These are phyloP conservation scores for Saccharomyces hybrid DNA, from an alignment of 1,139 yeast species.

Conservation along the genomic window DNA sequence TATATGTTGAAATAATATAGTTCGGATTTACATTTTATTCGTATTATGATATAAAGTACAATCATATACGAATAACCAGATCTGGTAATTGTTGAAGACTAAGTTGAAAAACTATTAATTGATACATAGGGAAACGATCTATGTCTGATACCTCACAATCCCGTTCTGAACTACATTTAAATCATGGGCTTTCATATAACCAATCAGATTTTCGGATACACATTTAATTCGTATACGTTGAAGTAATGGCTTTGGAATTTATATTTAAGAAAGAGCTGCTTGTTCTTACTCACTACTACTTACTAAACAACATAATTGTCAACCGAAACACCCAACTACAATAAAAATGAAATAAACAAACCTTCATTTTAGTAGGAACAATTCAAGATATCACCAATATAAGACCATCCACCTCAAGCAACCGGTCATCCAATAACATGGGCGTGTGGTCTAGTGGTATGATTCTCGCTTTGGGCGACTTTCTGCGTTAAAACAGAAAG, in stretches of 20 bases:
- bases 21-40: background rate
- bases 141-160: too few relatives aligned
- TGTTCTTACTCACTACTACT: background rate
- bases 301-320: background rate
- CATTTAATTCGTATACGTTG: background rate
- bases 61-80: background rate
- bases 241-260: background rate
- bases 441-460: constrained; percentile 10
- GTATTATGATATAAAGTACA: background rate
- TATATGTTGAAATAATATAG: background rate
- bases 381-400: background rate
- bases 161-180: background rate
- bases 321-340: background rate
- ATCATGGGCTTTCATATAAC: background rate
- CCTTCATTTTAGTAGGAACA: background rate
- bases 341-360: background rate
- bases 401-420: background rate
- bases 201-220: background rate
- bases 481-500: background rate
- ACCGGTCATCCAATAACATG: background rate
- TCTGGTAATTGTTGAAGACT: background rate
- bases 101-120: background rate
- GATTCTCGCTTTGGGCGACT: constrained; percentile 8
- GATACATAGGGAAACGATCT: background rate
- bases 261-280: background rate